A percentile compares a stretch with the other conserved stretches of the same genome.
These are phyloP conservation scores for Coemansia sp. DNA, from an alignment of 192 early-diverging fungal species.

Conservation along the genomic window DNA sequence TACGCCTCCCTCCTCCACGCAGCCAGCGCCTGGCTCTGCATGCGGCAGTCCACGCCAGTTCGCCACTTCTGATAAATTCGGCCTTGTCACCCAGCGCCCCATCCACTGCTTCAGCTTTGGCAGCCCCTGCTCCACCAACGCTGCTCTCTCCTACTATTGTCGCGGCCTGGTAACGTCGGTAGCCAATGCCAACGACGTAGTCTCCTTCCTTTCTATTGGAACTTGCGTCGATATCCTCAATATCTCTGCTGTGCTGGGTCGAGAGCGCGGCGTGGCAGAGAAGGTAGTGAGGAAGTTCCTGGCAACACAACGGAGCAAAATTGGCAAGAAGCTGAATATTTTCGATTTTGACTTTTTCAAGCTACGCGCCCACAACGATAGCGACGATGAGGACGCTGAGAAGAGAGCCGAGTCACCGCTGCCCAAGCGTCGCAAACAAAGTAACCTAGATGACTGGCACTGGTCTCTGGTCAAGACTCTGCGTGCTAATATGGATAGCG, in stretches of 20 bases:
- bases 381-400: neutral
- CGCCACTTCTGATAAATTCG: slow-evolving; percentile 62
- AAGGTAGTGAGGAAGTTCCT: slow-evolving; percentile 63
- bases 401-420: neutral
- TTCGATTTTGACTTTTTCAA: slow-evolving; percentile 52
- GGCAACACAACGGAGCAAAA: slow-evolving; percentile 35
- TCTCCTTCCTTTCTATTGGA: slow-evolving; percentile 73
- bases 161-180: slow-evolving; percentile 76
- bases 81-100: slow-evolving; percentile 66
- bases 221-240: slow-evolving; percentile 72
- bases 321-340: slow-evolving; percentile 24
- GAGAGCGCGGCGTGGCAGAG: slow-evolving; percentile 63
- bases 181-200: slow-evolving; percentile 77
- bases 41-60: slow-evolving; percentile 54
- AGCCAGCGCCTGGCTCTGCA: slow-evolving; percentile 28
- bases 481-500: slow-evolving; percentile 77
- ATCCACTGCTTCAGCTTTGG: slow-evolving; percentile 87
- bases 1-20: neutral
- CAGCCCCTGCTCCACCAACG: slow-evolving; percentile 72
- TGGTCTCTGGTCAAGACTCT: slow-evolving; percentile 81
- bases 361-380: slow-evolving; percentile 21
- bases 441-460: slow-evolving; percentile 69
- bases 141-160: slow-evolving; percentile 66
- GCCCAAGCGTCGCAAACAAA: slow-evolving; percentile 2
- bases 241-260: slow-evolving; percentile 62